Evolutionary conservation across 2,329 filamentous ascomycete species (phyloP).

Genomic region (Botrytis tulipae): DNA sequence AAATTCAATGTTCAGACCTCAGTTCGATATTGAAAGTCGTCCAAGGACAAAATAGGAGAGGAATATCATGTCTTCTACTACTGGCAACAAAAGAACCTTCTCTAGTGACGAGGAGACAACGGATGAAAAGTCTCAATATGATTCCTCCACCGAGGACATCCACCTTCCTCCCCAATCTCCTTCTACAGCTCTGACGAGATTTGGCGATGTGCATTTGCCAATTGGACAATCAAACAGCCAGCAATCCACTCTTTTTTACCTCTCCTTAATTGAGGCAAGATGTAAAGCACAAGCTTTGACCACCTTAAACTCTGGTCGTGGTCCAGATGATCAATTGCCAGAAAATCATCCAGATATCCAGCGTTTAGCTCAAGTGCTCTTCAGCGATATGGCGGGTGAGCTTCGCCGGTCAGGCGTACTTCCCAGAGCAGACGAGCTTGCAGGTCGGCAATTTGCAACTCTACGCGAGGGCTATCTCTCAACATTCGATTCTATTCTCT

Average conservation of each 20-base stretch:
- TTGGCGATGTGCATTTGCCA: conserved; percentile 23
- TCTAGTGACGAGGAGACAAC: not conserved
- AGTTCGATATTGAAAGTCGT: conserved; percentile 11
- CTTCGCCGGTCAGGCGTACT: conserved; percentile 33
- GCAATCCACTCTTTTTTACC: conserved; percentile 32
- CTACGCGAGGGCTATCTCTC: conserved; percentile 30
- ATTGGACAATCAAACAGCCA: conserved; percentile 27
- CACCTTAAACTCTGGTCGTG: conserved; percentile 30
- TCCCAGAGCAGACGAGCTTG: conserved; percentile 27
- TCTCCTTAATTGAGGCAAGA: conserved; percentile 37
- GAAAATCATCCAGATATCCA: conserved; percentile 35
- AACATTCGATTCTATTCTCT: conserved; percentile 33
- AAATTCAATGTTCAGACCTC: conserved; percentile 14
- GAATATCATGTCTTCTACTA: conserved; percentile 2
- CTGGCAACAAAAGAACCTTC: not conserved
- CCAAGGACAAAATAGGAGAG: conserved; percentile 6
- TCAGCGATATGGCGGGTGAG: conserved; percentile 29
- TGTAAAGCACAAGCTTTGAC: conserved; percentile 35
- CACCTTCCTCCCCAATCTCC: not conserved
- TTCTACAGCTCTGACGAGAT: conserved; percentile 18
- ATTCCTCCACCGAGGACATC: conserved; percentile 19
- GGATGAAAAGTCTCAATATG: conserved; percentile 8
- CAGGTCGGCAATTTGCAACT: conserved; percentile 25
- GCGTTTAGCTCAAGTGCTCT: conserved; percentile 29
- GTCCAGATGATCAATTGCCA: conserved; percentile 26